Conservation (phyloP, 2,329 filamentous ascomycete species). For the Fusarium domesticum region DNA sequence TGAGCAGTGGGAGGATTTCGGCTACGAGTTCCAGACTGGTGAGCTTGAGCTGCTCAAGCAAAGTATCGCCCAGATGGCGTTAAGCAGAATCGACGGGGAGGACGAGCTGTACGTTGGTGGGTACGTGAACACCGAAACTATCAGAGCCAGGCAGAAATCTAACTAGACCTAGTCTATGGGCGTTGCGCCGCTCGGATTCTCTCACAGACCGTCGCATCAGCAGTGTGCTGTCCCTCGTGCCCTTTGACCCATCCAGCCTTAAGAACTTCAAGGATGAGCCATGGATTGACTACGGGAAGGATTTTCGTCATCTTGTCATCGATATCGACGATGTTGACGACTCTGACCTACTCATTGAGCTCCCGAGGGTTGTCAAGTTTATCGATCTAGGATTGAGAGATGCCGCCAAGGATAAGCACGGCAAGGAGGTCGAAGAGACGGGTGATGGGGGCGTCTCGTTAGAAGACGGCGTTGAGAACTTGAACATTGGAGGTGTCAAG, state of each 20-base stretch:
- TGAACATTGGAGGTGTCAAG: conserved; percentile 15
- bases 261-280: conserved; percentile 49
- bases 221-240: conserved; percentile 82
- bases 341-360: conserved; percentile 78
- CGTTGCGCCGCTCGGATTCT: conserved; percentile 67
- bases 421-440: conserved; percentile 14
- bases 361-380: conserved; percentile 75
- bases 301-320: conserved; percentile 71
- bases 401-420: conserved; percentile 6
- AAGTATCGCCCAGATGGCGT: conserved; percentile 39
- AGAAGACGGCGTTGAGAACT: conserved; percentile 16
- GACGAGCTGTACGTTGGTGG: conserved; percentile 42
- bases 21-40: conserved; percentile 19
- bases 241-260: conserved; percentile 43
- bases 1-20: conserved; percentile 26
- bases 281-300: conserved; percentile 48
- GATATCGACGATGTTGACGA: conserved; percentile 90
- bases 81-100: conserved; percentile 41
- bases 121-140: conserved; percentile 29
- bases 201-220: conserved; percentile 75
- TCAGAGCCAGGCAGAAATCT: conserved; percentile 15
- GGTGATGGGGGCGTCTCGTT: conserved; percentile 22
- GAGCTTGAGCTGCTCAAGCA: conserved; percentile 30
- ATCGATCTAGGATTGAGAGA: conserved; percentile 69
- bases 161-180: conserved; percentile 59